Conservation (phyloP, 192 early-diverging fungal genomes). For the Chytriomyces hyalinus region DNA sequence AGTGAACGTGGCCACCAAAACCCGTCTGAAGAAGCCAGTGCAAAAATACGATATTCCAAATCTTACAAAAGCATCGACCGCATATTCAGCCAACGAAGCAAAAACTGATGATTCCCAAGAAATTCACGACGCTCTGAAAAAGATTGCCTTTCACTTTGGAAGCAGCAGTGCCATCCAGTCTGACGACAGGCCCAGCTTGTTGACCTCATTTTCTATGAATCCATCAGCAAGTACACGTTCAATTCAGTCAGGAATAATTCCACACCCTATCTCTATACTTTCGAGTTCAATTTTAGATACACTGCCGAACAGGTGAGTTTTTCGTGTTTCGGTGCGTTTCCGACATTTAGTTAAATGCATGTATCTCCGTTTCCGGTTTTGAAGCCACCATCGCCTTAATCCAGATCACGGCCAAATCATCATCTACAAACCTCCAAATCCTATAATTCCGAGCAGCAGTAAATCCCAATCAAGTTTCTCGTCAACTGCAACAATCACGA, state of each 20-base stretch:
- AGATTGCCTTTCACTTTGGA: constrained; percentile 1
- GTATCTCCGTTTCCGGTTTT: neutral
- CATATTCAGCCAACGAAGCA: neutral
- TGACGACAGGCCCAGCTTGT: neutral
- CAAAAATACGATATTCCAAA: neutral
- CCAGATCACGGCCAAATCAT: neutral
- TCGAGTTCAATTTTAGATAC: neutral
- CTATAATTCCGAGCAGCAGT: too few relatives aligned
- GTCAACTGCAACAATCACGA: neutral
- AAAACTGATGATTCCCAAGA: neutral
- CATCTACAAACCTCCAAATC: neutral
- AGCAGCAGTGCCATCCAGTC: neutral
- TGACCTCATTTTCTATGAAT: neutral
- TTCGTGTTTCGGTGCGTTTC: neutral
- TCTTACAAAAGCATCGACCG: neutral
- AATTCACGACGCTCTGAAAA: constrained; percentile 2
- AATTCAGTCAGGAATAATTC: neutral
- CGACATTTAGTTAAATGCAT: neutral
- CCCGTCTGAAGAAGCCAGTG: neutral
- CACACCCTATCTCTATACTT: neutral
- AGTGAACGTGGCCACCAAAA: neutral
- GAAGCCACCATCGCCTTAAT: neutral
- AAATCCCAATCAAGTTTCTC: neutral
- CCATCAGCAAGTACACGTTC: neutral
- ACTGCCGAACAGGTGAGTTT: neutral